Evolutionary conservation across 345 rosid species (phyloP).

Genomic region (Trapa incisa): DNA sequence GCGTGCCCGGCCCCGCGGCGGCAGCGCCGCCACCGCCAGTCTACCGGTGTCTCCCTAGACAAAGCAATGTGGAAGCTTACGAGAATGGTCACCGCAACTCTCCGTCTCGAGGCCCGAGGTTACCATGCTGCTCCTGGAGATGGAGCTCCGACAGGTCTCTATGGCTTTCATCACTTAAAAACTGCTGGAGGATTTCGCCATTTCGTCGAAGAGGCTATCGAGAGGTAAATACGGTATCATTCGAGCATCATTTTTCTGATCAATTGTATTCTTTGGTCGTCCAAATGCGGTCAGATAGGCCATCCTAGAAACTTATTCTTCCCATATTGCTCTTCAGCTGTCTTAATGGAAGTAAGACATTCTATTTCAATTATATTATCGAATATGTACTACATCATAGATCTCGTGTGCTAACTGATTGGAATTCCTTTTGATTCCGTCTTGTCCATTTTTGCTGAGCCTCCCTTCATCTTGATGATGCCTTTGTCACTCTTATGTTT

Average conservation of each 20-base stretch:
- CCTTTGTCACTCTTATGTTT: no score
- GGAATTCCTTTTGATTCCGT: background rate
- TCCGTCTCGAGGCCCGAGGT: conserved; percentile 13
- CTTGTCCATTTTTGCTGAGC: background rate
- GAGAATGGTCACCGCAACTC: conserved; percentile 14
- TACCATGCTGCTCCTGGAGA: conserved; percentile 17
- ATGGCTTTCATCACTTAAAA: conserved; percentile 63
- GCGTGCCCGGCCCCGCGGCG: background rate
- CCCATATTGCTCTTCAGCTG: background rate
- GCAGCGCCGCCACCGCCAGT: background rate
- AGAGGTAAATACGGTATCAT: conserved; percentile 31
- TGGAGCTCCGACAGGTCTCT: conserved; percentile 57
- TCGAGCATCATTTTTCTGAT: background rate
- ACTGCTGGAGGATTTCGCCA: conserved; percentile 69
- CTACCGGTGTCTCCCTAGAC: background rate
- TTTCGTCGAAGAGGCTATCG: conserved; percentile 84
- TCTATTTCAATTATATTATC: background rate
- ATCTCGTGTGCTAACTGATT: background rate
- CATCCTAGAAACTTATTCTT: background rate
- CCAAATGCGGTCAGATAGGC: background rate
- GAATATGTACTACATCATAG: background rate
- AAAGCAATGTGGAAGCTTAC: conserved; percentile 10
- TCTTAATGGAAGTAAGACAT: background rate
- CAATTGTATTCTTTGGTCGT: background rate
- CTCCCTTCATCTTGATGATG: no score